Percentiles rank a stretch among this genome's conserved stretches.
phyloP scores from a whole-genome alignment of 1,284 basidiomycete genomes.

The Heterobasidion parviporum region DNA sequence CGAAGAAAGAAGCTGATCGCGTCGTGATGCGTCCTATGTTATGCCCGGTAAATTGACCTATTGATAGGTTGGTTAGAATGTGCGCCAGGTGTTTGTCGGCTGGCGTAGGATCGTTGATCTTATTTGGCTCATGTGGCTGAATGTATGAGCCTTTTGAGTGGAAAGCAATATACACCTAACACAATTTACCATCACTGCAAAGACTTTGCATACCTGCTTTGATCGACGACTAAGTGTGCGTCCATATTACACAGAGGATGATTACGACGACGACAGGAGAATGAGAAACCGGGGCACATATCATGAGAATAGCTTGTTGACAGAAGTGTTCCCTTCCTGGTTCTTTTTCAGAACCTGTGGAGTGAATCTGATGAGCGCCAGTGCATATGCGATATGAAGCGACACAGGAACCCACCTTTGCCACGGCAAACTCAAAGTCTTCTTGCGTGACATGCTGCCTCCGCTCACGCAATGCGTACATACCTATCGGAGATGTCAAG shows the following conservation, averaged over 20 bases:
- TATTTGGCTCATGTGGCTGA: too few species aligned
- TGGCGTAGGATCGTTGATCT: too few species aligned
- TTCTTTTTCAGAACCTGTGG: slow-evolving; percentile 82
- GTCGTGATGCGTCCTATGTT: too few species aligned
- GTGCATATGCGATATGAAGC: background rate
- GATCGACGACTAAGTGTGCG: too few species aligned
- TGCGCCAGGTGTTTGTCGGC: too few species aligned
- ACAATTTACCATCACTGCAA: too few species aligned
- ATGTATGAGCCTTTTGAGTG: too few species aligned
- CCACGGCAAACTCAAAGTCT: slow-evolving; percentile 97
- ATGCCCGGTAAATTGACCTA: too few species aligned
- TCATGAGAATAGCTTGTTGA: slow-evolving; percentile 85
- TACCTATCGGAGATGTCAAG: slow-evolving; percentile 41
- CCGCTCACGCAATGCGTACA: slow-evolving; percentile 95
- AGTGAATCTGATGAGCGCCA: background rate
- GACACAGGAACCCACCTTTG: slow-evolving; percentile 52
- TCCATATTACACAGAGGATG: slow-evolving; percentile 11
- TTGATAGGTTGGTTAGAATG: too few species aligned
- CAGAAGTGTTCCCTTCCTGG: slow-evolving; percentile 83
- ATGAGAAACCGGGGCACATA: background rate
- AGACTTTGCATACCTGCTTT: too few species aligned
- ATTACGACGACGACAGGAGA: background rate
- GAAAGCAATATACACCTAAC: too few species aligned
- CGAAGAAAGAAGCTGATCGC: too few species aligned
- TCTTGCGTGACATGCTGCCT: slow-evolving; percentile 97